Conservation (phyloP, 257 asterid genomes). For the Solanum appendiculatum region DNA sequence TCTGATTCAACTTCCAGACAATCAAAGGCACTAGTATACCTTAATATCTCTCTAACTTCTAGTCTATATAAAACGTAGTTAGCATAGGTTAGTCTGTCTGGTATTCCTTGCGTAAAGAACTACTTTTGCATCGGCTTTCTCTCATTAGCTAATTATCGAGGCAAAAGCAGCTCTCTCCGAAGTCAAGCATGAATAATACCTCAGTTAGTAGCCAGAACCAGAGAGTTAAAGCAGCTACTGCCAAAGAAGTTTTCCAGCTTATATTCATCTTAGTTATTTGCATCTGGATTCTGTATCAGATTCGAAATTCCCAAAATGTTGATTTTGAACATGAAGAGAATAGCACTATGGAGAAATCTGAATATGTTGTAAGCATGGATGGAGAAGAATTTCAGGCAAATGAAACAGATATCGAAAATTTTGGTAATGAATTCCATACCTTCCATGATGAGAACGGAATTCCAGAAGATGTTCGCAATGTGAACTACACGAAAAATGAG, state of each 20-base stretch:
- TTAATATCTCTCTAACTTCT: too few species aligned
- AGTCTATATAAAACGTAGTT: too few species aligned
- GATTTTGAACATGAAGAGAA: neutral
- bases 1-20: too few species aligned
- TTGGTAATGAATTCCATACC: neutral
- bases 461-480: neutral
- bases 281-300: neutral
- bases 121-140: neutral
- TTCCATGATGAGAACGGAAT: neutral
- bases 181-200: neutral
- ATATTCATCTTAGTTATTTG: neutral
- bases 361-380: neutral
- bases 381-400: neutral
- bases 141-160: neutral
- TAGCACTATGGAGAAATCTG: neutral
- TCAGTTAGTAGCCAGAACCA: neutral
- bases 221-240: neutral
- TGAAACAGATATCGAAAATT: too few species aligned
- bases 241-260: neutral
- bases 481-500: neutral
- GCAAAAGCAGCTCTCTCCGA: neutral
- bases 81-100: neutral
- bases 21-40: too few species aligned
- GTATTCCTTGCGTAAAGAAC: neutral
- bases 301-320: neutral